Base-by-base conservation (phyloP, 495 filamentous ascomycete genomes). In the Friedmanniomyces simplex region DNA sequence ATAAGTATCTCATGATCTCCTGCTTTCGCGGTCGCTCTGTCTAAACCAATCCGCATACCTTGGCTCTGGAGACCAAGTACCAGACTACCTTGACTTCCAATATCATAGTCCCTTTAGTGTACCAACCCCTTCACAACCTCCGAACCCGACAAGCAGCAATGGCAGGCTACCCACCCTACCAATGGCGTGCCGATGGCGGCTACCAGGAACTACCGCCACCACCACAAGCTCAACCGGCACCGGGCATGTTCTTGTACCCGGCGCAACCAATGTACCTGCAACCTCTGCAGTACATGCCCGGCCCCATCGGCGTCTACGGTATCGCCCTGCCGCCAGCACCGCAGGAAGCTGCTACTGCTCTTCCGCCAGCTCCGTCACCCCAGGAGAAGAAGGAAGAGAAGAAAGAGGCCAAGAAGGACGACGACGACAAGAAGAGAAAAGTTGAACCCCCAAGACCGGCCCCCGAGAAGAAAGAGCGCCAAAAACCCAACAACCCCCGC, bases 101-200 rank as follows among this genome's bases (percentile, higher is more conserved):
- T n/a, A n/a, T n/a, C n/a, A n/a, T n/a, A n/a, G n/a, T n/a, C n/a
- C 28, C 28, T 10, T 32, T 32, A 10, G 28, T 32, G 28, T 32
- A 32, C 28, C 28, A 32, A 3, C 10, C 28, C 4, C 3, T 4
- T 32, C 28, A 3, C 28, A 32, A 3, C 10, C 28, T 32, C 3
- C 28, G 28, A 32, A 3, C 28, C 10, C 28, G 28, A 13, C 39
- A 5, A 43, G 18, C 39, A 13, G 14, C 39, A 43, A 43, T 43
- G 39, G 39, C 39, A 37, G 34, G 34, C 39, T 43, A 43, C 39
- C 39, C 39, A 43, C 52, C 52, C 4, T 55, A 55, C 37, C 52
- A 55, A 21, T 55, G 52, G 52, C 32, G 52, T 21, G 52, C 52
- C 41, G 52, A 55, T 21, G 52, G 34, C 24, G 52, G 52, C 21